Evolutionary conservation across 169 alveolate species (phyloP).

Genomic region (Plasmodium inui): DNA sequence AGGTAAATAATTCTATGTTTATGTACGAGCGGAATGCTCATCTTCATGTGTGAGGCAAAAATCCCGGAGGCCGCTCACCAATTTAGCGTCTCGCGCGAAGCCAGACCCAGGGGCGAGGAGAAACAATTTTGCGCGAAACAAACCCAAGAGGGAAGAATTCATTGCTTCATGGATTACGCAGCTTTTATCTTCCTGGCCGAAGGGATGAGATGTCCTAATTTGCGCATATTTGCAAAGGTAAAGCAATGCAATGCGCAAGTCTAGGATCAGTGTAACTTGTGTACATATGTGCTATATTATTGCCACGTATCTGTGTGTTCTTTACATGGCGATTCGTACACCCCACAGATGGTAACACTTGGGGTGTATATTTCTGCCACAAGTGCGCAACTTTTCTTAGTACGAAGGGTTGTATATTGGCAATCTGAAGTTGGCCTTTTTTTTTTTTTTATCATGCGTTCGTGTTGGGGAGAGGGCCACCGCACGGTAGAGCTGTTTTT

Average conservation of each 20-base stretch:
- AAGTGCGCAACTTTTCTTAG: background rate
- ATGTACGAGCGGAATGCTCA: background rate
- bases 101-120: background rate
- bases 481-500: background rate
- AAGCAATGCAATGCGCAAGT: background rate
- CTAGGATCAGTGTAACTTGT: background rate
- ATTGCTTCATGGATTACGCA: background rate
- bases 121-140: background rate
- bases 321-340: background rate
- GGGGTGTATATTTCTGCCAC: background rate
- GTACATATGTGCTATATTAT: background rate
- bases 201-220: background rate
- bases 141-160: background rate
- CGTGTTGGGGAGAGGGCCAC: background rate
- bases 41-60: background rate
- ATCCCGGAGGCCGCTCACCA: background rate
- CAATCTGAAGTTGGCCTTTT: background rate
- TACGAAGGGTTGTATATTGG: background rate
- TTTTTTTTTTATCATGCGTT: background rate
- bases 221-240: background rate
- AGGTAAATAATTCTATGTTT: background rate
- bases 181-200: background rate
- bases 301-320: background rate
- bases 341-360: background rate
- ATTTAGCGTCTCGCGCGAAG: background rate